Percentiles rank a stretch among this genome's conserved stretches.
phyloP scores from a whole-genome alignment of 1,284 basidiomycete genomes.

The Cutaneotrichosporon cyanovorans region DNA sequence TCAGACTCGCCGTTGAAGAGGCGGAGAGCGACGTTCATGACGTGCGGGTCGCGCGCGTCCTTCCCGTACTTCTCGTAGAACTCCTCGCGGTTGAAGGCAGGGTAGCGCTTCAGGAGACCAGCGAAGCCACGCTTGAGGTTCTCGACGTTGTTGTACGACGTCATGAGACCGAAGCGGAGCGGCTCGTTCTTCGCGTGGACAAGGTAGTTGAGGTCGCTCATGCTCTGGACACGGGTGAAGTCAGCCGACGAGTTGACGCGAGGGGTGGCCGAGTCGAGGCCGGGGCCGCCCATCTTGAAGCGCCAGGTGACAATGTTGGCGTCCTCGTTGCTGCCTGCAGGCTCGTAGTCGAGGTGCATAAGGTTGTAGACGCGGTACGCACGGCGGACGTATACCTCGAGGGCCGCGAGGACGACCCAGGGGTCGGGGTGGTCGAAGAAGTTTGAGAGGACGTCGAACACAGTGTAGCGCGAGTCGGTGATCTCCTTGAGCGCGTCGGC shows the following conservation, averaged over 20 bases:
- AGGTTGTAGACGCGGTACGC: conserved; percentile 94
- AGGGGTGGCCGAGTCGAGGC: conserved; percentile 76
- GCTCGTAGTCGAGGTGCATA: conserved; percentile 86
- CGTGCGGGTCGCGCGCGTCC: conserved; percentile 71
- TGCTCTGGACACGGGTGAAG: conserved; percentile 65
- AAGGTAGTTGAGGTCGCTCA: conserved; percentile 87
- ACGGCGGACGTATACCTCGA: conserved; percentile 86
- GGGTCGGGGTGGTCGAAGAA: conserved; percentile 88
- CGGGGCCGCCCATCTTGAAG: conserved; percentile 77
- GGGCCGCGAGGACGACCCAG: conserved; percentile 79
- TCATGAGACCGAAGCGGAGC: conserved; percentile 76
- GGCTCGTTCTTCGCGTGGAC: conserved; percentile 77
- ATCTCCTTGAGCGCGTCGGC: conserved; percentile 84
- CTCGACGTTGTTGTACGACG: conserved; percentile 72
- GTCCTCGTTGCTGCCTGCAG: conserved; percentile 73
- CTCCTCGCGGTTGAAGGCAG: conserved; percentile 60
- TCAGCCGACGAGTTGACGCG: conserved; percentile 52
- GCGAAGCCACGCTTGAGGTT: conserved; percentile 67
- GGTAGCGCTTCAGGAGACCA: conserved; percentile 55
- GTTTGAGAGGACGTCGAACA: conserved; percentile 91
- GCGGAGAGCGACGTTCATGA: conserved; percentile 85
- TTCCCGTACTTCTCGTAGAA: conserved; percentile 66
- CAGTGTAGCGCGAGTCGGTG: conserved; percentile 91
- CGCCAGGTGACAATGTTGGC: conserved; percentile 82
- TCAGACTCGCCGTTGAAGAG: conserved; percentile 61